These are phyloP conservation scores for Rehmannia glutinosa DNA, from an alignment of 257 asterid species.

Conservation along the genomic window DNA sequence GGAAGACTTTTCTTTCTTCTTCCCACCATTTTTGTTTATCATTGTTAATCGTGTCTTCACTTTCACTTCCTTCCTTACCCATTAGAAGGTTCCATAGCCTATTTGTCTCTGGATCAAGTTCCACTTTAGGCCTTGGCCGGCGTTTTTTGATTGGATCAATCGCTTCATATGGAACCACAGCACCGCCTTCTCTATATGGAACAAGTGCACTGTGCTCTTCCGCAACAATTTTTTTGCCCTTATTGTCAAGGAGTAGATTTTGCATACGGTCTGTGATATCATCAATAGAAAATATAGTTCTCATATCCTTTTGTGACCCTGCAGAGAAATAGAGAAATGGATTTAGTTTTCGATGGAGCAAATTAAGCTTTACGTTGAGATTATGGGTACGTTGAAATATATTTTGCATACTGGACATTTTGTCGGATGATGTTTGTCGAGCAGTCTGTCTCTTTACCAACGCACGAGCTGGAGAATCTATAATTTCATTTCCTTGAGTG, in stretches of 20 bases:
- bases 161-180: constrained; percentile 47
- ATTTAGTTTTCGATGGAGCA: no score
- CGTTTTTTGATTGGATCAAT: constrained; percentile 48
- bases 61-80: no score
- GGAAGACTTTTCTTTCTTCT: no score
- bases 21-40: constrained; percentile 77
- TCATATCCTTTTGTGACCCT: constrained; percentile 37
- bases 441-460: constrained; percentile 23
- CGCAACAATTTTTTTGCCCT: constrained; percentile 18
- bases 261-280: no score
- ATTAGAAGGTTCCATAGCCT: no score
- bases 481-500: constrained; percentile 29
- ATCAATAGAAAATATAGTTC: constrained; percentile 19
- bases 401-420: constrained; percentile 20
- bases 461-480: constrained; percentile 19
- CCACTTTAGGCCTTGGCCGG: constrained; percentile 63
- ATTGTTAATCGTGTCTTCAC: constrained; percentile 53
- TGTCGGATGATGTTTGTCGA: constrained; percentile 30
- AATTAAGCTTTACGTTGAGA: constrained; percentile 4
- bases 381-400: constrained; percentile 23
- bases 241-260: constrained; percentile 32
- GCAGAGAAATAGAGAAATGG: constrained; percentile 27
- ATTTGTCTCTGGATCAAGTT: no score
- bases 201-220: constrained; percentile 48
- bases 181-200: constrained; percentile 53